Conservation (phyloP, 768 basidiomycete genomes). For the Udeniomyces megalosporus region DNA sequence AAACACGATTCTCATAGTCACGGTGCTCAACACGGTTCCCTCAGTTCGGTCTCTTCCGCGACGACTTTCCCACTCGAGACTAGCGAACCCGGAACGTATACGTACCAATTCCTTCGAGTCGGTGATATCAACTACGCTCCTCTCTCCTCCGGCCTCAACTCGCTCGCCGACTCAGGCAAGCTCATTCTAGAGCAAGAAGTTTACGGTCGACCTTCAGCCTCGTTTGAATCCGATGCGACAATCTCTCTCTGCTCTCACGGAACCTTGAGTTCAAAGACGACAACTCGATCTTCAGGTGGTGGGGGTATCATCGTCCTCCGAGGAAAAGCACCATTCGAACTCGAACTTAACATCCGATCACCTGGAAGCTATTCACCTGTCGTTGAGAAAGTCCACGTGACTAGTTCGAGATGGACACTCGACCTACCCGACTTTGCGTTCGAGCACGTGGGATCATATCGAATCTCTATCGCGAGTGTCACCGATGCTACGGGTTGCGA, state of each 20-base stretch:
- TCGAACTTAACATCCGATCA: slow-evolving; percentile 48
- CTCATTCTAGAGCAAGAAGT: slow-evolving; percentile 76
- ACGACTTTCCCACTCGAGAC: slow-evolving; percentile 71
- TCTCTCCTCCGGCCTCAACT: slow-evolving; percentile 33
- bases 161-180: slow-evolving; percentile 52
- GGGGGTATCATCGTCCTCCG: slow-evolving; percentile 55
- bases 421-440: slow-evolving; percentile 52
- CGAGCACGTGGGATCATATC: slow-evolving; percentile 62
- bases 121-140: slow-evolving; percentile 74
- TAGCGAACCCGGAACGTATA: slow-evolving; percentile 57
- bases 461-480: slow-evolving; percentile 59
- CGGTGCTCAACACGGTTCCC: slow-evolving; percentile 19
- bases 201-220: slow-evolving; percentile 58
- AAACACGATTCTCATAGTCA: slow-evolving; percentile 54
- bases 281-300: slow-evolving; percentile 28
- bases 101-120: slow-evolving; percentile 78
- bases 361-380: neutral
- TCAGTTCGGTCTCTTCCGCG: slow-evolving; percentile 67
- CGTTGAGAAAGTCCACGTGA: slow-evolving; percentile 31
- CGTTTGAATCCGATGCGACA: slow-evolving; percentile 51
- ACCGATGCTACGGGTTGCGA: slow-evolving; percentile 69
- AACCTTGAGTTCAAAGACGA: slow-evolving; percentile 42
- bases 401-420: slow-evolving; percentile 48
- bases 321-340: slow-evolving; percentile 71
- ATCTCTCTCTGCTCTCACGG: slow-evolving; percentile 59